Evolutionary conservation across 139 green algal species (phyloP).

Genomic region (Coccomyxa sp.): DNA sequence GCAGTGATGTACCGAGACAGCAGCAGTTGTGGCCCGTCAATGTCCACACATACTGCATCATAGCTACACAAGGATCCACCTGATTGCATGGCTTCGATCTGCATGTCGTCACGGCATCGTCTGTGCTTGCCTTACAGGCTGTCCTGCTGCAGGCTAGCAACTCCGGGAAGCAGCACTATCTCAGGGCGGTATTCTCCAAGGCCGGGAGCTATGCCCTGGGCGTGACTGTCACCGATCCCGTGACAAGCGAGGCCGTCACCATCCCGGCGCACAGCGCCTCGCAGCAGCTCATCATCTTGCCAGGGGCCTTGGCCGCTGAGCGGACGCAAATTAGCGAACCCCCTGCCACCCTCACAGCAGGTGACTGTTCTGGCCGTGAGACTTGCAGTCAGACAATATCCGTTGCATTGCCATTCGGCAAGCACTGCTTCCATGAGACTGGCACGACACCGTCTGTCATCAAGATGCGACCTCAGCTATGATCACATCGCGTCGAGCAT

Average conservation of each 20-base stretch:
- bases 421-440: not conserved
- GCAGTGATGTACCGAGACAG: too few species aligned
- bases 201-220: not conserved
- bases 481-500: not conserved
- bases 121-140: not conserved
- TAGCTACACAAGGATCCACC: not conserved
- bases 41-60: not conserved
- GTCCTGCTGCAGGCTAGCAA: not conserved
- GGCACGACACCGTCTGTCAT: not conserved
- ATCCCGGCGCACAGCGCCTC: not conserved
- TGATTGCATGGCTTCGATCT: not conserved
- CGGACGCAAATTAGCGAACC: not conserved
- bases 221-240: conserved; percentile 3
- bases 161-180: not conserved
- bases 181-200: not conserved
- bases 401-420: not conserved
- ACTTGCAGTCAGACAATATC: too few species aligned
- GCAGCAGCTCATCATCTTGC: not conserved
- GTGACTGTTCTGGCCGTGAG: too few species aligned
- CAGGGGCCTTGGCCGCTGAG: not conserved
- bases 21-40: too few species aligned
- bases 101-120: too few species aligned
- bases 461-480: not conserved
- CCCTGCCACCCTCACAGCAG: not conserved
- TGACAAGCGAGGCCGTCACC: not conserved